Conservation (phyloP, 148 eudicot species). For the Selenicereus undatus region DNA sequence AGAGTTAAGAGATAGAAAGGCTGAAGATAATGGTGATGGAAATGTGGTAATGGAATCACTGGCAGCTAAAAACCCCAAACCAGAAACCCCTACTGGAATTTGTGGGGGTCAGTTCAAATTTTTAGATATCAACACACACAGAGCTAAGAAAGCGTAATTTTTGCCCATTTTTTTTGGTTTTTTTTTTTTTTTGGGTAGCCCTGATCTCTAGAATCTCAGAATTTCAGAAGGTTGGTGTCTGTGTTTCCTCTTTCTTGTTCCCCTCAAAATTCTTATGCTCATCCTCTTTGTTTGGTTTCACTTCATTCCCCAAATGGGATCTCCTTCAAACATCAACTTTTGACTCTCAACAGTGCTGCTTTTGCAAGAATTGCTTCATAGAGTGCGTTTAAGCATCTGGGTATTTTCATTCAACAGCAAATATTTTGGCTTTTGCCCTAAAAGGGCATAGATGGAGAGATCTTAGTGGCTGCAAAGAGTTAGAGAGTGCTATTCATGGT, state of each 20-base stretch:
- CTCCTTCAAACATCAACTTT: slow-evolving; percentile 19
- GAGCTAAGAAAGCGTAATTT: not conserved
- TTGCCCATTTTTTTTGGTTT: not conserved
- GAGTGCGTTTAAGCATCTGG: slow-evolving; percentile 20
- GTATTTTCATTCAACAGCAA: slow-evolving; percentile 16
- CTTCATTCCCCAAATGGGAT: not conserved
- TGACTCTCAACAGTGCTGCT: slow-evolving; percentile 14
- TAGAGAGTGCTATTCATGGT: slow-evolving; percentile 11
- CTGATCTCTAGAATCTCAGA: slow-evolving; percentile 57
- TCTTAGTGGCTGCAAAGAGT: not conserved
- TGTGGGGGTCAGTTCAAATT: slow-evolving; percentile 41
- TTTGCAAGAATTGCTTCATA: slow-evolving; percentile 18
- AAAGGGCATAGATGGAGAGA: not conserved
- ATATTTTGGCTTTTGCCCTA: slow-evolving; percentile 19
- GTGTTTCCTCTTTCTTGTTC: slow-evolving; percentile 21
- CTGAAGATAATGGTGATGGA: not conserved
- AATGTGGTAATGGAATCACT: slow-evolving; percentile 23
- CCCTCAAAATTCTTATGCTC: slow-evolving; percentile 11
- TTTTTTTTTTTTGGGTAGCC: slow-evolving; percentile 17
- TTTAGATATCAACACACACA: slow-evolving; percentile 32
- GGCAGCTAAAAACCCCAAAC: slow-evolving; percentile 28
- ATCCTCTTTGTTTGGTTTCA: slow-evolving; percentile 25
- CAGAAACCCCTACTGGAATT: slow-evolving; percentile 33
- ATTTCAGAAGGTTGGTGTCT: slow-evolving; percentile 32
- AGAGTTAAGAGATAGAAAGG: not conserved